Conservation (phyloP, 106 monocot genomes). For the Dactylorhiza incarnata region DNA sequence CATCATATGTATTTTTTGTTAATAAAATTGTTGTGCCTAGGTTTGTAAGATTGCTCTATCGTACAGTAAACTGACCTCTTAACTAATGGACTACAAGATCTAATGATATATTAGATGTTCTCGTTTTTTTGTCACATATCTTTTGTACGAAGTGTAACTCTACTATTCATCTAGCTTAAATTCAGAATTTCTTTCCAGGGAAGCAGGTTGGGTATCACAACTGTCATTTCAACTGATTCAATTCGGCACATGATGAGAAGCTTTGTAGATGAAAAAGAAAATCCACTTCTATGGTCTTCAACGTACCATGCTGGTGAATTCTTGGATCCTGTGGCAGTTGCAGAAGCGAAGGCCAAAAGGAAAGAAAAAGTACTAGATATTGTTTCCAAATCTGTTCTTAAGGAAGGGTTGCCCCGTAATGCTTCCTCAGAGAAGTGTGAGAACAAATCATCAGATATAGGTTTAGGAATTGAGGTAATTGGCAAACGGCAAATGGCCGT, state of each 20-base stretch:
- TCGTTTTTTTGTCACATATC: not conserved
- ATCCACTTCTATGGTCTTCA: conserved; percentile 78
- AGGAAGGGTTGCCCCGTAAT: conserved; percentile 19
- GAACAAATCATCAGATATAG: conserved; percentile 7
- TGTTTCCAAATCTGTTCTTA: conserved; percentile 20
- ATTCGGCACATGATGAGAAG: conserved; percentile 93
- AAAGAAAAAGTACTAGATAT: conserved; percentile 48
- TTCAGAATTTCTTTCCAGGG: conserved; percentile 30
- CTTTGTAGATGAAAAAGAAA: conserved; percentile 65
- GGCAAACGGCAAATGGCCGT: conserved; percentile 62
- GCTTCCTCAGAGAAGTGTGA: conserved; percentile 20
- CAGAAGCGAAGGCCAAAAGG: conserved; percentile 65
- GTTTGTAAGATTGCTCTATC: not conserved
- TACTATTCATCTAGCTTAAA: not conserved
- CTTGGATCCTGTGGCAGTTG: conserved; percentile 71
- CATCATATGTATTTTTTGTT: not conserved
- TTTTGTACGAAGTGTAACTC: not conserved
- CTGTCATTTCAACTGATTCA: conserved; percentile 84
- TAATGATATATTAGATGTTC: not conserved
- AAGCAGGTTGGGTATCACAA: conserved; percentile 77
- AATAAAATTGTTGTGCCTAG: not conserved
- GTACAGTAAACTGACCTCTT: not conserved
- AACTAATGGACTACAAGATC: not conserved
- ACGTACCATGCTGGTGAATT: conserved; percentile 91
- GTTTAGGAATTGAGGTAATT: conserved; percentile 30